Evolutionary conservation across 305 asterid genomes (phyloP).

Genomic region (Fraxinus platypoda): DNA sequence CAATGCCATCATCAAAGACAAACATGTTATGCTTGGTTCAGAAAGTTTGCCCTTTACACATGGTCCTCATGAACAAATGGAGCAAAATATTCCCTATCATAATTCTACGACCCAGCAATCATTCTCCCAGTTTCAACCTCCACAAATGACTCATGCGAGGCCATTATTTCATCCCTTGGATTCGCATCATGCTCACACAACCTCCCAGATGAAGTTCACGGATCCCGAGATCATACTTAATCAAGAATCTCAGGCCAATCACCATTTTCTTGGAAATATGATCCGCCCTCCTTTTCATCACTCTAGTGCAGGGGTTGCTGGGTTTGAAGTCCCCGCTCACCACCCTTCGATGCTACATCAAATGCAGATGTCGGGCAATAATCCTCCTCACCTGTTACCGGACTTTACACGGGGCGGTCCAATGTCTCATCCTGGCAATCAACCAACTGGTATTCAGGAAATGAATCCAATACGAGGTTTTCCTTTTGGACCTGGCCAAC

Average conservation of each 20-base stretch:
- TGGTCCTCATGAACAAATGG: conserved; percentile 52
- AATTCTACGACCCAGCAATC: conserved; percentile 54
- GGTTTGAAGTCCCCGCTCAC: conserved; percentile 48
- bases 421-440: conserved; percentile 51
- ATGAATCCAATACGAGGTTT: conserved; percentile 58
- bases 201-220: conserved; percentile 57
- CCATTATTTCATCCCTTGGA: conserved; percentile 58
- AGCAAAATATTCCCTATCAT: conserved; percentile 38
- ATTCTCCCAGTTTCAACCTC: conserved; percentile 43
- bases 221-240: conserved; percentile 49
- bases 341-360: conserved; percentile 59
- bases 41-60: conserved; percentile 8
- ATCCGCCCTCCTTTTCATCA: conserved; percentile 58
- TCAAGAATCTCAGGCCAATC: conserved; percentile 50
- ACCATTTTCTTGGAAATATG: conserved; percentile 49
- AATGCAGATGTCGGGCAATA: conserved; percentile 60
- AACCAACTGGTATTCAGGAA: conserved; percentile 51
- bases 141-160: conserved; percentile 55
- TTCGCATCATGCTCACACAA: conserved; percentile 54
- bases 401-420: conserved; percentile 52
- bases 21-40: conserved; percentile 33
- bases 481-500: conserved; percentile 55
- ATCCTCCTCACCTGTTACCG: conserved; percentile 48
- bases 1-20: conserved; percentile 44
- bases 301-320: conserved; percentile 37